These are phyloP conservation scores for Pichia sp. DNA, from an alignment of 1,139 yeast genomes.

Conservation along the genomic window DNA sequence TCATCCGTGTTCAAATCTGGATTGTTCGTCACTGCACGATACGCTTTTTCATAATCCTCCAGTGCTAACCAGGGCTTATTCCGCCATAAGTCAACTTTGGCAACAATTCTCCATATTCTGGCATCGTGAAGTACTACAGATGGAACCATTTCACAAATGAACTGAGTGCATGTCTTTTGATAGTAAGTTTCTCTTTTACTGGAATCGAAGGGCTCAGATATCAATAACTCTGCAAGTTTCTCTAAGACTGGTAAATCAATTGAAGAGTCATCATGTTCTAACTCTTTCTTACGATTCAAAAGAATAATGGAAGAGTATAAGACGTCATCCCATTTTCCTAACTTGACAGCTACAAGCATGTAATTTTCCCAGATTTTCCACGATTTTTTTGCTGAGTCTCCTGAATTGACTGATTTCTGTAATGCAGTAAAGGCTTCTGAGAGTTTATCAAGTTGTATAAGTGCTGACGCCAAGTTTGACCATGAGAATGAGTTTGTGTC, in stretches of 20 bases:
- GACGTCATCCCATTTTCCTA: conserved; percentile 85
- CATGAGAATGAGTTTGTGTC: conserved; percentile 81
- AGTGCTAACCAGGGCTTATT: conserved; percentile 82
- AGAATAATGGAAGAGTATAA: conserved; percentile 65
- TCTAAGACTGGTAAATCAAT: conserved; percentile 77
- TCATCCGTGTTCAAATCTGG: conserved; percentile 65
- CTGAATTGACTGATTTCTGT: conserved; percentile 66
- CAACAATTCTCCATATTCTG: conserved; percentile 77
- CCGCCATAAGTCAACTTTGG: conserved; percentile 85
- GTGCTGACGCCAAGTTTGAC: conserved; percentile 89
- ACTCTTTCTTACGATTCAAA: conserved; percentile 49
- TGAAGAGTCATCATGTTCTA: conserved; percentile 52
- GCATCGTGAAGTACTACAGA: conserved; percentile 64
- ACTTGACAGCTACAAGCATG: conserved; percentile 71
- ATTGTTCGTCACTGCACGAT: conserved; percentile 61
- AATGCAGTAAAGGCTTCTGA: conserved; percentile 81
- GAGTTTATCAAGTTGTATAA: conserved; percentile 58
- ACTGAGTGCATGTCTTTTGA: conserved; percentile 65
- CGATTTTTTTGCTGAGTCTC: conserved; percentile 61
- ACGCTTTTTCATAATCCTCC: conserved; percentile 84
- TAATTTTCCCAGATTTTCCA: conserved; percentile 94
- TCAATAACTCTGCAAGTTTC: conserved; percentile 62
- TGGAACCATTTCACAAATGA: conserved; percentile 65
- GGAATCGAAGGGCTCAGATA: conserved; percentile 45
- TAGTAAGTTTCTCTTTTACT: conserved; percentile 45